Evolutionary conservation across 2,329 filamentous ascomycete species (phyloP).

Genomic region (Pseudogymnoascus sp.): DNA sequence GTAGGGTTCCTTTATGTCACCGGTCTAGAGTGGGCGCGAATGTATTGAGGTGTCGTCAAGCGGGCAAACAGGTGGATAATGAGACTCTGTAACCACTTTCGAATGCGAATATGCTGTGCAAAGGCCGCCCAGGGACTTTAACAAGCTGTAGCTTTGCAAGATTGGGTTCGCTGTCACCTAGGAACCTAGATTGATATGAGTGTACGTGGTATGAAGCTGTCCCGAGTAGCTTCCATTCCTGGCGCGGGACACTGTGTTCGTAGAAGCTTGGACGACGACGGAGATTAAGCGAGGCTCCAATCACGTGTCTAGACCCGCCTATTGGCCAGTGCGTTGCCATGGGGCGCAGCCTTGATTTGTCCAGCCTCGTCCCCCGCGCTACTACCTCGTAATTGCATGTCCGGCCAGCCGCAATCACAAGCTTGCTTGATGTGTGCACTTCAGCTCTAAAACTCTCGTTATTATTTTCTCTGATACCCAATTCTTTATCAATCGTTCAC

Average conservation of each 20-base stretch:
- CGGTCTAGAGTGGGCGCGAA: not conserved
- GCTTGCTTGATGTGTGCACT: not conserved
- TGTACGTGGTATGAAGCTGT: conserved; percentile 3
- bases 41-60: not conserved
- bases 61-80: not conserved
- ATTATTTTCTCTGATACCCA: conserved; percentile 4
- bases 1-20: not conserved
- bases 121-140: conserved; percentile 4
- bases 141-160: conserved; percentile 2
- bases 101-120: not conserved
- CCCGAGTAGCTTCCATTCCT: conserved; percentile 5
- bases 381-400: not conserved
- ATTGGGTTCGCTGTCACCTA: not conserved
- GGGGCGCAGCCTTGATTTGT: conserved; percentile 8
- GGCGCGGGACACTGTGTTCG: conserved; percentile 7
- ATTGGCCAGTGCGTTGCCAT: not conserved
- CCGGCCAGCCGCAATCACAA: not conserved
- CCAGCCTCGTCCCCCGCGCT: conserved; percentile 7
- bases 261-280: not conserved
- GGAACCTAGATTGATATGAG: not conserved
- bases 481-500: not conserved
- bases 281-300: not conserved
- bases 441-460: not conserved
- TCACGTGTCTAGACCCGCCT: not conserved
- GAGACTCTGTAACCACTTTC: not conserved